phyloP scores from a whole-genome alignment of 129 eudicot species.

The Tagetes erecta region DNA sequence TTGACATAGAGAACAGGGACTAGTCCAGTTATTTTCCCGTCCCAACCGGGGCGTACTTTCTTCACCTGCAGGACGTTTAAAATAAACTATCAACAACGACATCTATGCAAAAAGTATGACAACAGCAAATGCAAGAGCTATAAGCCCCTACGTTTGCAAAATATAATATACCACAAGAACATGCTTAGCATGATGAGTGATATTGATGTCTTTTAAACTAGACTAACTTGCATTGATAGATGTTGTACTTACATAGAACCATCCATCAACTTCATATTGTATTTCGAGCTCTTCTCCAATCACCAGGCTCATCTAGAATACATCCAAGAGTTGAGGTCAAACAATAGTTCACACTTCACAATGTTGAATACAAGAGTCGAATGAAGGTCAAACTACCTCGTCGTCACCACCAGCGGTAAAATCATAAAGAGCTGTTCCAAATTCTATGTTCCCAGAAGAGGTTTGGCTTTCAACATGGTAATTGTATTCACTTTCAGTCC shows the following conservation, averaged over 20 bases:
- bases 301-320: conserved; percentile 63
- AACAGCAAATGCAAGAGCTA: background rate
- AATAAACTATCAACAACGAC: conserved; percentile 17
- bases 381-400: conserved; percentile 49
- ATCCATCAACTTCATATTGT: conserved; percentile 87
- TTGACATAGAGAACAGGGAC: conserved; percentile 83
- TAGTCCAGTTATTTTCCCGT: conserved; percentile 83
- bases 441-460: conserved; percentile 52
- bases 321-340: conserved; percentile 3
- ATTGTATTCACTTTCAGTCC: conserved; percentile 45
- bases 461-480: conserved; percentile 55
- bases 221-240: background rate
- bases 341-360: background rate
- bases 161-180: background rate
- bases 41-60: conserved; percentile 78
- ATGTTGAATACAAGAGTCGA: background rate
- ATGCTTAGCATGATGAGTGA: background rate
- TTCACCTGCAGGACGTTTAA: conserved; percentile 53
- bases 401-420: conserved; percentile 93
- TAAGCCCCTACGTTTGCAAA: background rate
- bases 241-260: conserved; percentile 74
- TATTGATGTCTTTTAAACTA: background rate
- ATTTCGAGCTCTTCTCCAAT: conserved; percentile 85
- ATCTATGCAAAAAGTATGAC: background rate
- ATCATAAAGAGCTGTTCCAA: conserved; percentile 83